These are phyloP conservation scores for Lactifluus echinatus DNA, from an alignment of 768 basidiomycete genomes.

Conservation along the genomic window DNA sequence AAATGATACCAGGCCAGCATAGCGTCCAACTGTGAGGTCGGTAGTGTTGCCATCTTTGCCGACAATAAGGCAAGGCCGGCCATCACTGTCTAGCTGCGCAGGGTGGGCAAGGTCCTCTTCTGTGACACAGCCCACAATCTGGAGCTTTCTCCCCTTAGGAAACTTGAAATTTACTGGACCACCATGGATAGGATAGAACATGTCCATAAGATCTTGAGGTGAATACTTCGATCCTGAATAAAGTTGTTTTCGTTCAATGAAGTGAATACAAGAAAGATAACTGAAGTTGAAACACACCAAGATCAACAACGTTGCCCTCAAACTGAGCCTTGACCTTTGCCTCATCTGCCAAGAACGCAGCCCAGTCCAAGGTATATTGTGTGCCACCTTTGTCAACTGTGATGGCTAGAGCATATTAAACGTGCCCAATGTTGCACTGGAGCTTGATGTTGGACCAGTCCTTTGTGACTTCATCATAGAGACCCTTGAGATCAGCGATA, in stretches of 20 bases:
- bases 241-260: not conserved
- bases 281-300: not conserved
- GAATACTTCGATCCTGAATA: constrained; percentile 1
- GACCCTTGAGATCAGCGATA: not conserved
- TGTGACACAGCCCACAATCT: too few species aligned
- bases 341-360: not conserved
- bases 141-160: too few species aligned
- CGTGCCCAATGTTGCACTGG: not conserved
- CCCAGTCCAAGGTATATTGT: not conserved
- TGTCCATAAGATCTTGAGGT: not conserved
- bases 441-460: not conserved
- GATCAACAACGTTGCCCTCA: not conserved
- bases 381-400: not conserved
- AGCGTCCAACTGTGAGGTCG: not conserved
- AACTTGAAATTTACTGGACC: not conserved
- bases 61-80: not conserved
- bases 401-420: not conserved
- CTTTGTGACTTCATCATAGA: not conserved
- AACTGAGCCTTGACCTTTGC: not conserved
- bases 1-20: not conserved
- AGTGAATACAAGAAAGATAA: not conserved
- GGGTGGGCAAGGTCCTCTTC: not conserved
- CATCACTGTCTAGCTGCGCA: not conserved
- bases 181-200: not conserved
- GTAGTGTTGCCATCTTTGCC: not conserved